These are phyloP conservation scores for Lactarius tabidus DNA, from an alignment of 768 basidiomycete genomes.

Conservation along the genomic window DNA sequence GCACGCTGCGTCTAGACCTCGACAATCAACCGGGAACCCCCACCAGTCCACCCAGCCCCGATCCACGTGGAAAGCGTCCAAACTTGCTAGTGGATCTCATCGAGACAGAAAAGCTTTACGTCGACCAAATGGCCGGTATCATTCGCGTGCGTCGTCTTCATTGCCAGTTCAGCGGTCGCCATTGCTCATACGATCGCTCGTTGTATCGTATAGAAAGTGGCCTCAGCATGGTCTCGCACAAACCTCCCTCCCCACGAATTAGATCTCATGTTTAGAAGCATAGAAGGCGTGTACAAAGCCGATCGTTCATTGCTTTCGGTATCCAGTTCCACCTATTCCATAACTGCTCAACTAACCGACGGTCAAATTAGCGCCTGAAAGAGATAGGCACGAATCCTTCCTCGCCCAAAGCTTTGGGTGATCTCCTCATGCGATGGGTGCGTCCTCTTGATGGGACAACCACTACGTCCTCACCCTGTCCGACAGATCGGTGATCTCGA, in stretches of 20 bases:
- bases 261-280: conserved; percentile 90
- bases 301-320: conserved; percentile 80
- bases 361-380: conserved; percentile 68
- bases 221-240: conserved; percentile 93
- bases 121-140: conserved; percentile 83
- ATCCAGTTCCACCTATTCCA: conserved; percentile 1
- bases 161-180: conserved; percentile 5
- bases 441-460: conserved; percentile 32
- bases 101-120: conserved; percentile 89
- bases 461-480: conserved; percentile 22
- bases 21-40: conserved; percentile 12
- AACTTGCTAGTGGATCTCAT: conserved; percentile 92
- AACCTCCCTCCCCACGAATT: conserved; percentile 92
- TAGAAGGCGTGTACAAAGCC: conserved; percentile 90
- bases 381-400: conserved; percentile 92
- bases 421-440: conserved; percentile 97
- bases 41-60: conserved; percentile 30
- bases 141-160: conserved; percentile 65
- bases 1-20: conserved; percentile 14
- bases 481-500: conserved; percentile 87
- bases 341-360: conserved; percentile 18
- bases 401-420: conserved; percentile 90
- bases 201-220: conserved; percentile 66
- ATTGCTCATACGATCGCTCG: conserved; percentile 1
- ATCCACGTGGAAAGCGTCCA: conserved; percentile 53